Conservation (phyloP, 169 alveolate genomes). For the Toxoplasma gondii region DNA sequence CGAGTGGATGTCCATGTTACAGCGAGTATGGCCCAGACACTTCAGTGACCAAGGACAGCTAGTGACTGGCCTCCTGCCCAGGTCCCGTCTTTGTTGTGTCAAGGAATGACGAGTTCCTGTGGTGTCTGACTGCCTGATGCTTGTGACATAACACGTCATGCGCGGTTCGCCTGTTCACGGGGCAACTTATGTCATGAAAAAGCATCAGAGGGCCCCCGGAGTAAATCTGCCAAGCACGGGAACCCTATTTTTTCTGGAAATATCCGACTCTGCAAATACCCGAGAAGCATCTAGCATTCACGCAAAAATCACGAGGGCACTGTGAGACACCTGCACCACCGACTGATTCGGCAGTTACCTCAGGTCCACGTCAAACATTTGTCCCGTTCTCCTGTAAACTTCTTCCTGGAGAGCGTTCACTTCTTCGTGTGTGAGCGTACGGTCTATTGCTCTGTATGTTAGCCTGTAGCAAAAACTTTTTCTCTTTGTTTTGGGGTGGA, state of each 20-base stretch:
- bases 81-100: too few species aligned
- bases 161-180: too few species aligned
- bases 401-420: conserved; percentile 53
- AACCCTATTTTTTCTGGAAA: background rate
- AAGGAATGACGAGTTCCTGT: too few species aligned
- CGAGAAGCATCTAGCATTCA: background rate
- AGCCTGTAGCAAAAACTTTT: conserved; percentile 61
- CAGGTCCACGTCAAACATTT: conserved; percentile 18
- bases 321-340: background rate
- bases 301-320: background rate
- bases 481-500: conserved; percentile 74
- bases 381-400: background rate
- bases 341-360: background rate
- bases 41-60: too few species aligned
- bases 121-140: too few species aligned
- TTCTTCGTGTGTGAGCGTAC: conserved; percentile 56
- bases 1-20: too few species aligned
- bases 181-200: background rate
- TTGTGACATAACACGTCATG: too few species aligned
- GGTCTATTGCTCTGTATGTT: conserved; percentile 56
- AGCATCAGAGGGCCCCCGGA: background rate
- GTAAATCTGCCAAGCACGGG: background rate
- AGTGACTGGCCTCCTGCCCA: too few species aligned
- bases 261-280: background rate
- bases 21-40: too few species aligned